phyloP scores from a whole-genome alignment of 306 rosid species.

The Glycine tomentella region DNA sequence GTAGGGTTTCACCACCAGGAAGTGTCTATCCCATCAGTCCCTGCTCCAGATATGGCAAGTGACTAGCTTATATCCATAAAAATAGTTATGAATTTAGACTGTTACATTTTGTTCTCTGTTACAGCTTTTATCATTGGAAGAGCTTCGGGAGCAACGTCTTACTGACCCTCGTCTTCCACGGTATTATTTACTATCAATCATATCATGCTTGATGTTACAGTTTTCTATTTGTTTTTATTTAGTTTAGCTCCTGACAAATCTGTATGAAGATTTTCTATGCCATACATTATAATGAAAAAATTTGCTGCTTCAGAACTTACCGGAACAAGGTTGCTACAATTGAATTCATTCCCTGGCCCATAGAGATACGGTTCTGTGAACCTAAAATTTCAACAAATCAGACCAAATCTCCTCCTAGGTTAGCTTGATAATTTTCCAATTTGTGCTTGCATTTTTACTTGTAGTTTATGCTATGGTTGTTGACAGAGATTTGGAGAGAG shows the following conservation, averaged over 20 bases:
- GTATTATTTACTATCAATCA: conserved; percentile 48
- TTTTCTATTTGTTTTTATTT: conserved; percentile 24
- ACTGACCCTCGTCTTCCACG: conserved; percentile 79
- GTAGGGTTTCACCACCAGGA: conserved; percentile 79
- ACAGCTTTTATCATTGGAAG: conserved; percentile 91
- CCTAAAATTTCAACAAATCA: too few species aligned
- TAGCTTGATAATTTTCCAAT: conserved; percentile 41
- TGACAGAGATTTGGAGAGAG: conserved; percentile 16
- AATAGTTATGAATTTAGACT: conserved; percentile 18
- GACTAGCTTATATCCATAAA: background rate
- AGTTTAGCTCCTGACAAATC: conserved; percentile 9
- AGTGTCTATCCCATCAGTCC: conserved; percentile 78
- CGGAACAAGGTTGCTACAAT: conserved; percentile 46
- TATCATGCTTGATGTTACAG: conserved; percentile 7
- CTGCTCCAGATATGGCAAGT: conserved; percentile 77
- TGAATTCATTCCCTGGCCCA: too few species aligned
- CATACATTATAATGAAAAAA: conserved; percentile 19
- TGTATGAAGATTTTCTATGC: conserved; percentile 23
- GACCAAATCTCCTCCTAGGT: too few species aligned
- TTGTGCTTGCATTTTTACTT: conserved; percentile 34
- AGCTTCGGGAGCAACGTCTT: conserved; percentile 48
- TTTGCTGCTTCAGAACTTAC: conserved; percentile 73
- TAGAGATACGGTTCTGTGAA: too few species aligned
- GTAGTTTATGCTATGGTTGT: conserved; percentile 23
- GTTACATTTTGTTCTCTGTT: conserved; percentile 29